phyloP scores from a whole-genome alignment of 139 green algal genomes.

The Chlamydomonas sp. region DNA sequence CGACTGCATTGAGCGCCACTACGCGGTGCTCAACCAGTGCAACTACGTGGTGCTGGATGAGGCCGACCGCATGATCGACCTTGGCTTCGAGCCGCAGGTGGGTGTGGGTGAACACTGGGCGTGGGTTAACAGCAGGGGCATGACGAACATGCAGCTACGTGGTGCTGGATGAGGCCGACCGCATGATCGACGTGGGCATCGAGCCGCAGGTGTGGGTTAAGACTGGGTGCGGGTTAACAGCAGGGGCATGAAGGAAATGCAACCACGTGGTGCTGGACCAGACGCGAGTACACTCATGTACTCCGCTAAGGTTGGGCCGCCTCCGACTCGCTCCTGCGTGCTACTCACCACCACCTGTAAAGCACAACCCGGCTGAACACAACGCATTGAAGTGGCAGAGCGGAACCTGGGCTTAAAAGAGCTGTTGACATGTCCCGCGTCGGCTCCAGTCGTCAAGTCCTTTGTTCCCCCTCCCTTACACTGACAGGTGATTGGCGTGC shows the following conservation, averaged over 20 bases:
- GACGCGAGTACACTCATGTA: conserved; percentile 50
- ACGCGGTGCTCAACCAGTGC: conserved; percentile 97
- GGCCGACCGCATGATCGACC: conserved; percentile 99
- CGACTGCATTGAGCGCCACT: conserved; percentile 95
- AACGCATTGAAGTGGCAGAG: too few species aligned
- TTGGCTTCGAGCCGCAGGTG: conserved; percentile 98
- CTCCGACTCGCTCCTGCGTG: too few species aligned
- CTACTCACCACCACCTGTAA: too few species aligned
- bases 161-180: conserved; percentile 98
- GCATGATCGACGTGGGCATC: conserved; percentile 99
- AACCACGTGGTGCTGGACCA: conserved; percentile 99
- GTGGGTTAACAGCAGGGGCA: too few species aligned
- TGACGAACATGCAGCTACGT: conserved; percentile 93
- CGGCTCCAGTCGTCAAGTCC: background rate
- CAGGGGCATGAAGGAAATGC: conserved; percentile 58
- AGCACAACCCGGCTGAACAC: too few species aligned
- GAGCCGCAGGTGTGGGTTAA: conserved; percentile 86
- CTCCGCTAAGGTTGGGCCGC: too few species aligned
- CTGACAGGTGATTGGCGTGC: conserved; percentile 82
- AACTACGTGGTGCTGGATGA: conserved; percentile 99
- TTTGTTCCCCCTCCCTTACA: background rate
- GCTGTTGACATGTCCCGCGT: background rate
- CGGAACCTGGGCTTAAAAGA: too few species aligned
- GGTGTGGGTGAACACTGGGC: background rate
- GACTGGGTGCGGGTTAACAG: too few species aligned